Evolutionary conservation across 106 monocot species (phyloP).

Genomic region (Allium cepa): DNA sequence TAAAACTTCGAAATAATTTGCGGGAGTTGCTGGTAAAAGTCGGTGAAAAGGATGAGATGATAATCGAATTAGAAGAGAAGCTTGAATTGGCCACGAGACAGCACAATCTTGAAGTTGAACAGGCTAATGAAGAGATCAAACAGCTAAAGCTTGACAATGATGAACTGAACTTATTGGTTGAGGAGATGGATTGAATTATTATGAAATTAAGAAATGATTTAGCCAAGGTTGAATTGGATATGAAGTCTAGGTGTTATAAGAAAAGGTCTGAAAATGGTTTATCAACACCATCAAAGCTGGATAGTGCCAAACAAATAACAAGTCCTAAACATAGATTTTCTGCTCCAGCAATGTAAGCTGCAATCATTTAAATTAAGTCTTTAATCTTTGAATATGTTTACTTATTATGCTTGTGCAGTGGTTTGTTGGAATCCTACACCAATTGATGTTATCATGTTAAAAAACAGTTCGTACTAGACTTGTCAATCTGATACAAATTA

Average conservation of each 20-base stretch:
- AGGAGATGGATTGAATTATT: conserved; percentile 37
- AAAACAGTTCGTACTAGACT: too few relatives aligned
- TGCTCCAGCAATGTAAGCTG: conserved; percentile 22
- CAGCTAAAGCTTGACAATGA: conserved; percentile 27
- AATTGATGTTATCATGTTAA: too few relatives aligned
- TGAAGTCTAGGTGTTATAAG: conserved; percentile 11
- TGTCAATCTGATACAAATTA: too few relatives aligned
- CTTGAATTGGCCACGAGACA: conserved; percentile 22
- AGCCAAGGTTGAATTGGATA: conserved; percentile 11
- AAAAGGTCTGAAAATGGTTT: conserved; percentile 10
- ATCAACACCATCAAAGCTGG: conserved; percentile 1
- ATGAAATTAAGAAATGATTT: conserved; percentile 27
- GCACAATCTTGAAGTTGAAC: conserved; percentile 18
- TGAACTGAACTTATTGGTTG: conserved; percentile 14
- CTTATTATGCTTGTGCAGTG: too few relatives aligned
- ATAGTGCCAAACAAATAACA: conserved; percentile 2
- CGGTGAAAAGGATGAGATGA: conserved; percentile 35
- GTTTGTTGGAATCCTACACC: too few relatives aligned
- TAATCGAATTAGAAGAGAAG: conserved; percentile 27
- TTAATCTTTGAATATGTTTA: too few relatives aligned
- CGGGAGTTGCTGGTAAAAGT: conserved; percentile 22
- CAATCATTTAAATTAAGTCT: too few relatives aligned
- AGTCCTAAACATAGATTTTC: conserved; percentile 12
- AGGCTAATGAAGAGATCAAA: conserved; percentile 23
- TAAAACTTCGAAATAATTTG: conserved; percentile 38